Evolutionary conservation across 2,329 filamentous ascomycete genomes (phyloP).

Genomic region (Penicillium verrucosum): DNA sequence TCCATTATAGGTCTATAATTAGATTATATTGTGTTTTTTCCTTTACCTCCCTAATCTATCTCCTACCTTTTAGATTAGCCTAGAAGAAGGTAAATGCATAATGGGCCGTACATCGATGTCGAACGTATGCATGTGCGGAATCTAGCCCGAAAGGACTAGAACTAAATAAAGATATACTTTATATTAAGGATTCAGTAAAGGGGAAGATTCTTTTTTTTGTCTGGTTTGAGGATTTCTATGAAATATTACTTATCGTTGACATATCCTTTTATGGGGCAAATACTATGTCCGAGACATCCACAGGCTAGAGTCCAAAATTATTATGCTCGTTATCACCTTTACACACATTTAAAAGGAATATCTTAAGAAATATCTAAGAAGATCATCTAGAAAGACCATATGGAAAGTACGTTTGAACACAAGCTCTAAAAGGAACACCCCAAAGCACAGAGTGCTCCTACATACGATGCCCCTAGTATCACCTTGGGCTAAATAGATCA

Average conservation of each 20-base stretch:
- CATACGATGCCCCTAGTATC: neutral
- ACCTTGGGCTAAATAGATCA: neutral
- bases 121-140: slow-evolving; percentile 6
- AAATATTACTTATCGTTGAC: neutral
- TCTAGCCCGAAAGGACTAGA: slow-evolving; percentile 1
- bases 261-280: neutral
- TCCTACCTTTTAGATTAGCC: neutral
- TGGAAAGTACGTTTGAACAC: too few species aligned
- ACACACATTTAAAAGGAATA: neutral
- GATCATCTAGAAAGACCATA: too few species aligned
- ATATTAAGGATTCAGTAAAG: neutral
- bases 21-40: neutral
- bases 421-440: too few species aligned
- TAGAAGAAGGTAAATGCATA: neutral
- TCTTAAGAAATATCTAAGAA: too few species aligned
- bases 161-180: neutral
- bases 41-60: neutral
- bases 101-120: neutral
- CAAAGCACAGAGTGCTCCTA: neutral
- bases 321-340: neutral
- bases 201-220: neutral
- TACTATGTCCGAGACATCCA: neutral
- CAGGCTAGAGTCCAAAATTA: neutral
- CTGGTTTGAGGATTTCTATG: neutral
- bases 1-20: neutral